Evolutionary conservation across 192 early-diverging fungal species (phyloP), one percentile per base, ranked within the genome.

Genomic region (Obelidium mucronatum): DNA sequence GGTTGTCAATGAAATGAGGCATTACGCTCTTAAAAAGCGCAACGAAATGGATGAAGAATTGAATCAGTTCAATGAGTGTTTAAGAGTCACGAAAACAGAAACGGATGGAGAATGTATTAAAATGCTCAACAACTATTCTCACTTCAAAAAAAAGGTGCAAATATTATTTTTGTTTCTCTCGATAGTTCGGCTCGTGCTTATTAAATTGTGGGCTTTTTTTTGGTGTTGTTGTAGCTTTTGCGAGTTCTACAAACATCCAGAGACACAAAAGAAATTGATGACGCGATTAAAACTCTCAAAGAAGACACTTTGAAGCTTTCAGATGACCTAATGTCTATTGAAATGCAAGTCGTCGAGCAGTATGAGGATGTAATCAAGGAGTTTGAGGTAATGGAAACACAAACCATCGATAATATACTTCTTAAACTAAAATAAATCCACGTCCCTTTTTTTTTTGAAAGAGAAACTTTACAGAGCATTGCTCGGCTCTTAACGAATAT

Each of bases 281-380:
- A 87, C 37, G 76, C 84, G 1, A 53, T 90, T 61, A 78, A 80
- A 42, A 44, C 40, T 1, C 77, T 90, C 30, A 83, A 84, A 44
- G 65, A 81, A 33, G 70, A 73, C 28, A 79, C 82, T 19, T 8
- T 39, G 22, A 42, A 67, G 30, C 79, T 88, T 3, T 85, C 88
- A 6, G 85, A 90, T 64, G 37, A 58, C 1, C 82, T 90, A 30
- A 75, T 90, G 78, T 54, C 75, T 4, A 75, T 78, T 33, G 89
- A 90, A 81, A 86, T 90, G 87, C 77, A 78, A 1, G 74, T 90
- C 11, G 88, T 90, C 3, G 89, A 90, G 75, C 88, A 90, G 59
- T 90, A 86, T 69, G 89, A 90, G 76, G 89, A 90, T 19, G 81
- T 90, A 13, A 59, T 84, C 36, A 89, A 88, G 67, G 89, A 90